Conservation (phyloP, 2,329 filamentous ascomycete species). For the Neonectria magnoliae region DNA sequence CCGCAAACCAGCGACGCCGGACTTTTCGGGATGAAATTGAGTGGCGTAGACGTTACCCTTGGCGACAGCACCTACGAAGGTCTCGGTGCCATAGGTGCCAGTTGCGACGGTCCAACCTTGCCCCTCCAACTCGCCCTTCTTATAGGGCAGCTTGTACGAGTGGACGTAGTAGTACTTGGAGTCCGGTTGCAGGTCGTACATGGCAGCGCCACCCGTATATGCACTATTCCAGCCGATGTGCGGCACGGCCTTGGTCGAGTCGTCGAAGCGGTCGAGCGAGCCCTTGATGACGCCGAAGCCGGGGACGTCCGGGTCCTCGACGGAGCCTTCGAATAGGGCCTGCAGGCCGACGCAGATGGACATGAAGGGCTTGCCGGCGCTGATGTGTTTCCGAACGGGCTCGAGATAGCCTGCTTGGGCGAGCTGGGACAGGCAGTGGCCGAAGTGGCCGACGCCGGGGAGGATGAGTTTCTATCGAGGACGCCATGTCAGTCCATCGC, state of each 20-base stretch:
- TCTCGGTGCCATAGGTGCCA: constrained; percentile 85
- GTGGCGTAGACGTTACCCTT: constrained; percentile 88
- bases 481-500: background rate
- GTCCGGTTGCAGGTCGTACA: constrained; percentile 81
- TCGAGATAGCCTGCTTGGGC: constrained; percentile 83
- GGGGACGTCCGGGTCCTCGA: constrained; percentile 75
- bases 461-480: constrained; percentile 85
- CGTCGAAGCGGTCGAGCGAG: constrained; percentile 79
- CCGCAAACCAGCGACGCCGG: constrained; percentile 85
- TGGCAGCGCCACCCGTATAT: constrained; percentile 63
- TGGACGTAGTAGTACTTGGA: constrained; percentile 99
- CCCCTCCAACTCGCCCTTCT: constrained; percentile 75
- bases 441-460: constrained; percentile 96
- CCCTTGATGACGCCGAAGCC: constrained; percentile 82
- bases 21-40: constrained; percentile 98
- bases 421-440: constrained; percentile 91
- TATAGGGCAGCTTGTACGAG: constrained; percentile 87
- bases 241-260: constrained; percentile 86
- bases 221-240: constrained; percentile 99
- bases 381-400: constrained; percentile 84
- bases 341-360: constrained; percentile 96
- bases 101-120: constrained; percentile 94
- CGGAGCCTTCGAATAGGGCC: constrained; percentile 86
- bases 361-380: constrained; percentile 95
- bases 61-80: constrained; percentile 90